Evolutionary conservation across 2,329 filamentous ascomycete genomes (phyloP).

Genomic region (Colletotrichum scovillei): DNA sequence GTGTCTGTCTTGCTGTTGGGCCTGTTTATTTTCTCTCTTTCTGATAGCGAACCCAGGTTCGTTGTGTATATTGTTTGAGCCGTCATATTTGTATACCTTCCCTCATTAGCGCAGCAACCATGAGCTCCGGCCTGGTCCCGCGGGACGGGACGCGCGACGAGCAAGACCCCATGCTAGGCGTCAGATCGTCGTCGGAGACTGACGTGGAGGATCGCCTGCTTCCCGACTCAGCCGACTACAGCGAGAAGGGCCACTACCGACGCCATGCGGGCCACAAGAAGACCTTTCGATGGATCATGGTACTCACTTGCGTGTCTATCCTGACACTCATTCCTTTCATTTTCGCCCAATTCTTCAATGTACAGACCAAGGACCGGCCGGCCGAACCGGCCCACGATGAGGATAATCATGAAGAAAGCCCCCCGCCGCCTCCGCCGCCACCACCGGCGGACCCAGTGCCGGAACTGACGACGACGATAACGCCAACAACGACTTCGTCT

Average conservation of each 20-base stretch:
- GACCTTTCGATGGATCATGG: slow-evolving; percentile 30
- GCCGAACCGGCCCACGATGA: slow-evolving; percentile 20
- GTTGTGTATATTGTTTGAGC: slow-evolving; percentile 7
- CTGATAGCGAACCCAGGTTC: not conserved
- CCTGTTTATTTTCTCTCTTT: slow-evolving; percentile 1
- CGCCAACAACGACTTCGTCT: not conserved
- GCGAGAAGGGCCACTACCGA: slow-evolving; percentile 18
- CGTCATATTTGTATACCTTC: not conserved
- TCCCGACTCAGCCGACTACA: slow-evolving; percentile 3
- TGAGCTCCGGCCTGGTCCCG: slow-evolving; percentile 30
- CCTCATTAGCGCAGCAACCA: not conserved
- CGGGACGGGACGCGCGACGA: slow-evolving; percentile 31
- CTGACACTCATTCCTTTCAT: slow-evolving; percentile 29
- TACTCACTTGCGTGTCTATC: slow-evolving; percentile 29
- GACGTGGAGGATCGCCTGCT: slow-evolving; percentile 29
- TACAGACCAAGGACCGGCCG: slow-evolving; percentile 17
- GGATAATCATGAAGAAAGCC: slow-evolving; percentile 12
- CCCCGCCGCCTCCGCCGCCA: not conserved
- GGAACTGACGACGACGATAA: slow-evolving; percentile 12
- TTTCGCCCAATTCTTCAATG: slow-evolving; percentile 31
- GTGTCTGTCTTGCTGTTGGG: slow-evolving; percentile 10
- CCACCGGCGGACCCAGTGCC: not conserved
- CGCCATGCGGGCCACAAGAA: slow-evolving; percentile 17
- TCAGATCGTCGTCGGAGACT: slow-evolving; percentile 22
- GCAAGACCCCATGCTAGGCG: slow-evolving; percentile 31